These are phyloP conservation scores for Fraxinus latifolia DNA, from an alignment of 305 asterid species.

Conservation along the genomic window DNA sequence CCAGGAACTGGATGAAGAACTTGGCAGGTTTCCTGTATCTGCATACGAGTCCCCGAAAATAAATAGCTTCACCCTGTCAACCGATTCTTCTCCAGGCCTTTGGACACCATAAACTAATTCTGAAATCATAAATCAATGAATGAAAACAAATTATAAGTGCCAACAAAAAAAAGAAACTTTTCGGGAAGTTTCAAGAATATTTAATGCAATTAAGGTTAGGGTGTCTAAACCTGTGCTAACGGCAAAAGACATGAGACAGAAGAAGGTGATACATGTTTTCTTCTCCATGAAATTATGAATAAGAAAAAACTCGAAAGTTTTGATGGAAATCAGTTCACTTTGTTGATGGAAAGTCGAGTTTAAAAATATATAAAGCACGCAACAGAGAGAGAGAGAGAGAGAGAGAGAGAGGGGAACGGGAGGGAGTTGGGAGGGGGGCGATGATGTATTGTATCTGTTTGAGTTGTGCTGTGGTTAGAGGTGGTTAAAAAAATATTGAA, in stretches of 20 bases:
- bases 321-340: not conserved
- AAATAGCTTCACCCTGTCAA: conserved; percentile 34
- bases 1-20: conserved; percentile 40
- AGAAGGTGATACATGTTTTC: not conserved
- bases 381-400: not conserved
- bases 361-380: not conserved
- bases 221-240: conserved; percentile 24
- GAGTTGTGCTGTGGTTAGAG: too few species aligned
- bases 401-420: too few species aligned
- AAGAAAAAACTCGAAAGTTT: not conserved
- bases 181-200: not conserved
- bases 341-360: not conserved
- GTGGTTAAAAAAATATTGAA: too few species aligned
- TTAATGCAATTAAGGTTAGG: not conserved
- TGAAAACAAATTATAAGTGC: not conserved
- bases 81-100: not conserved
- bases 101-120: conserved; percentile 5
- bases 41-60: conserved; percentile 74
- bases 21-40: conserved; percentile 56
- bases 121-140: conserved; percentile 1
- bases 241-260: conserved; percentile 20
- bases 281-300: conserved; percentile 12
- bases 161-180: not conserved
- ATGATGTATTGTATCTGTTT: too few species aligned
- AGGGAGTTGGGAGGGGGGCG: too few species aligned